Conservation (phyloP, 345 rosid genomes). For the Bruguiera parviflora region DNA sequence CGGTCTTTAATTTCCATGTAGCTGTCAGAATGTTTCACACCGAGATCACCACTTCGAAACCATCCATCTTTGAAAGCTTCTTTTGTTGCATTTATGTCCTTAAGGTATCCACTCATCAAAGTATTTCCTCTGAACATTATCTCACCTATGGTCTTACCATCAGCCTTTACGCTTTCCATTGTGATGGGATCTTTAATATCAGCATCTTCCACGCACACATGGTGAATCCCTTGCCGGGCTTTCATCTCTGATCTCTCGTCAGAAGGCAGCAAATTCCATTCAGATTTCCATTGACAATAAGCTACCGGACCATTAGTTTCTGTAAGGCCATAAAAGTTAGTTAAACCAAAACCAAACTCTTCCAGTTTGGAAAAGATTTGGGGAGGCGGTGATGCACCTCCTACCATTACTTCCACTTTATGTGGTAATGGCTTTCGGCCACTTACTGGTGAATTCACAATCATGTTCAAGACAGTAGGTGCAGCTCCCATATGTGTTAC, state of each 20-base stretch:
- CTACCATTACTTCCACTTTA: constrained; percentile 52
- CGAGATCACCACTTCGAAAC: constrained; percentile 76
- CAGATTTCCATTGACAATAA: constrained; percentile 56
- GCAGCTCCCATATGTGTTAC: constrained; percentile 90
- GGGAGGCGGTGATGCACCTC: constrained; percentile 69
- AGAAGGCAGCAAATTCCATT: constrained; percentile 61
- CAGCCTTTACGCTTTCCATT: constrained; percentile 49
- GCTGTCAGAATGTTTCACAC: constrained; percentile 65
- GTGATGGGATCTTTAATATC: constrained; percentile 56
- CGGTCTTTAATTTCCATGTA: constrained; percentile 79
- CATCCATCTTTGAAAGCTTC: constrained; percentile 70
- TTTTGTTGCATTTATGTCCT: constrained; percentile 50
- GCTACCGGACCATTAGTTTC: constrained; percentile 79
- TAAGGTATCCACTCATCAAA: constrained; percentile 72
- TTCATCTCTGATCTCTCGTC: constrained; percentile 45
- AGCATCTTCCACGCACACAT: constrained; percentile 61
- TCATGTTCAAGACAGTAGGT: constrained; percentile 76
- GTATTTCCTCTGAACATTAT: constrained; percentile 72
- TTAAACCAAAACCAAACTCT: constrained; percentile 57
- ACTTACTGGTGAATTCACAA: constrained; percentile 44
- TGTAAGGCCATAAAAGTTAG: constrained; percentile 70
- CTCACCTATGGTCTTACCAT: constrained; percentile 64
- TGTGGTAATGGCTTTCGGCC: constrained; percentile 45
- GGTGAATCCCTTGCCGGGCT: constrained; percentile 72
- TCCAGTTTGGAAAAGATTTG: constrained; percentile 56